Conservation (phyloP, 2,329 filamentous ascomycete species). For the Exophiala viscosa region DNA sequence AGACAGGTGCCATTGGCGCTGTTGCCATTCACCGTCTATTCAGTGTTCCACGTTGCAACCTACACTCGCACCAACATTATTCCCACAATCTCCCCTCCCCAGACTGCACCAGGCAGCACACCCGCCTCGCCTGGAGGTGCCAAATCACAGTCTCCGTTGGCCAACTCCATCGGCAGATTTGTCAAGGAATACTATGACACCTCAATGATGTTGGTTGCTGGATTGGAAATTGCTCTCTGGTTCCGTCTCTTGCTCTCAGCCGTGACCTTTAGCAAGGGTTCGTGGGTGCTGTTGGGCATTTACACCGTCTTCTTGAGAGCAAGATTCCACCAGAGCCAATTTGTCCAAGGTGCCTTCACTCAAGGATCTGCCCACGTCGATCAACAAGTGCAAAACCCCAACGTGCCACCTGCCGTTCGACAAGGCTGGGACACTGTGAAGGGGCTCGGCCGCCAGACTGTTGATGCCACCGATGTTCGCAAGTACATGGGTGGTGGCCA, state of each 20-base stretch:
- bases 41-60: constrained; percentile 95
- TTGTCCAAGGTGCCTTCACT: constrained; percentile 79
- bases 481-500: constrained; percentile 60
- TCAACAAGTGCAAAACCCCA: constrained; percentile 78
- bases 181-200: constrained; percentile 97
- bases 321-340: constrained; percentile 82
- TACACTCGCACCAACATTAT: constrained; percentile 93
- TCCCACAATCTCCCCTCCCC: constrained; percentile 72
- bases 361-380: constrained; percentile 73
- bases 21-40: constrained; percentile 94
- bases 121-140: constrained; percentile 52
- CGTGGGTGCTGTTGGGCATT: constrained; percentile 78
- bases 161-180: constrained; percentile 83
- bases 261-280: constrained; percentile 82
- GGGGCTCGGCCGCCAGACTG: constrained; percentile 66
- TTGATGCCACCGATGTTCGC: constrained; percentile 73
- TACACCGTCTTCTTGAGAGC: constrained; percentile 93
- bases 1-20: constrained; percentile 87
- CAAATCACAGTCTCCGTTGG: constrained; percentile 57
- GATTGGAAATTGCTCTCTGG: constrained; percentile 84
- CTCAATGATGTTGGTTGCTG: constrained; percentile 89
- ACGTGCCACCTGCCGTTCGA: constrained; percentile 73
- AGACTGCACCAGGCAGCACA: constrained; percentile 49
- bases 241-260: constrained; percentile 75
- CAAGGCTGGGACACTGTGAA: constrained; percentile 80